Base-by-base conservation (phyloP, 2,329 filamentous ascomycete genomes). In the Apiospora marii region DNA sequence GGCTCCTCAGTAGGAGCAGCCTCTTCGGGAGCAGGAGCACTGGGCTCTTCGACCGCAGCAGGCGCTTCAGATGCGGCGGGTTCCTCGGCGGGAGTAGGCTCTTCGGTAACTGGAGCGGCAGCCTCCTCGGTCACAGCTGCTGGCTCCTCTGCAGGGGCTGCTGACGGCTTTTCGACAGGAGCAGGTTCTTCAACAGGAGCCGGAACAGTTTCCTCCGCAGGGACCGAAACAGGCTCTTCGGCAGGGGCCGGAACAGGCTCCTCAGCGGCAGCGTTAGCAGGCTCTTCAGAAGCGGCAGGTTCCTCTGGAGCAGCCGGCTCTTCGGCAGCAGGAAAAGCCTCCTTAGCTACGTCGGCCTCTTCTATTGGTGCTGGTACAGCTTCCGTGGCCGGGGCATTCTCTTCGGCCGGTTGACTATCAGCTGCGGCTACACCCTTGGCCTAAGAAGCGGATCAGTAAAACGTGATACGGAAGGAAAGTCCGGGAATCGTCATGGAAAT, bases 321-420 rank as follows among this genome's bases (percentile, higher is more conserved):
- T 43, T 27, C 43, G 67, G 58, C 27, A 43, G 69, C 10, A 43
- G 72, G 72, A 41, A 68, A 51, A 7, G 68, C 12, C 30, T 72
- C 73, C 37, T 75, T 68, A 70, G 70, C 41, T 43, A 10, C 34
- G 46, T 34, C 30, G 13, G 49, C 61, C 30, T 72, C 49, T 49
- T 64, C 68, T n/a, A 48, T 34, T 24, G 53, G 10, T n/a, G 61
- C 44, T 24, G 53, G 4, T 48, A 51, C 19, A 27, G 67, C 43
- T 24, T 70, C 70, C 64, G 27, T 27, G 24, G 46, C 27, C 5
- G 46, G 70, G 44, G 67, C 43, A 10, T 0, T 19, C 12, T 68
- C 69, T 53, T 64, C 43, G 10, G 22, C 27, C 24, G 71, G 64
- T 43, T 71, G 37, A 67, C 75, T 70, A 41, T 71, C 68, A 70